These are phyloP conservation scores for Melocanna baccifera DNA, from an alignment of 176 grass and related monocot species.

Conservation along the genomic window DNA sequence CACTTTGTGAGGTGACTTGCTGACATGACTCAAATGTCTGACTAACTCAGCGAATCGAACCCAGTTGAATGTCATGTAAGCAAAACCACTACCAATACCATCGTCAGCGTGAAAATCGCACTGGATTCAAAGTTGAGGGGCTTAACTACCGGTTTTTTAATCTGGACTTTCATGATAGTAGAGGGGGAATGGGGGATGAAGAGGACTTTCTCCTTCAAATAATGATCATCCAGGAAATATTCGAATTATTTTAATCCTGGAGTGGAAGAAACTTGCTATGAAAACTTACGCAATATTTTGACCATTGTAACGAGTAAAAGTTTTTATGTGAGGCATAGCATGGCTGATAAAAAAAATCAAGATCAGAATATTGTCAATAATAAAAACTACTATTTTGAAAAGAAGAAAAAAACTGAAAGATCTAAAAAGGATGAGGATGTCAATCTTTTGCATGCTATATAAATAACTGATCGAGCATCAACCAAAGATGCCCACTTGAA, in stretches of 20 bases:
- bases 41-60: background rate
- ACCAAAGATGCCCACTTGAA: background rate
- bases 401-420: background rate
- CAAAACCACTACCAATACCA: background rate
- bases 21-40: background rate
- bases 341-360: constrained; percentile 48
- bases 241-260: background rate
- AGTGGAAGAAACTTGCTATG: background rate
- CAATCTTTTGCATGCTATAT: background rate
- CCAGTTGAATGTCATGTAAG: background rate
- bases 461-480: background rate
- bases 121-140: background rate
- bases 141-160: background rate
- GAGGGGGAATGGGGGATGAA: background rate
- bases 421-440: background rate
- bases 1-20: background rate
- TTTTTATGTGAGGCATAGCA: constrained; percentile 97
- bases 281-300: constrained; percentile 80
- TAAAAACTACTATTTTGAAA: background rate
- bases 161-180: background rate
- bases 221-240: constrained; percentile 1
- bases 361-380: constrained; percentile 22
- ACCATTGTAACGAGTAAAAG: constrained; percentile 80
- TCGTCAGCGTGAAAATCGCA: background rate
- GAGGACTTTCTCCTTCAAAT: background rate